Evolutionary conservation across 129 eudicot species (phyloP).

Genomic region (Escallonia herrerae): DNA sequence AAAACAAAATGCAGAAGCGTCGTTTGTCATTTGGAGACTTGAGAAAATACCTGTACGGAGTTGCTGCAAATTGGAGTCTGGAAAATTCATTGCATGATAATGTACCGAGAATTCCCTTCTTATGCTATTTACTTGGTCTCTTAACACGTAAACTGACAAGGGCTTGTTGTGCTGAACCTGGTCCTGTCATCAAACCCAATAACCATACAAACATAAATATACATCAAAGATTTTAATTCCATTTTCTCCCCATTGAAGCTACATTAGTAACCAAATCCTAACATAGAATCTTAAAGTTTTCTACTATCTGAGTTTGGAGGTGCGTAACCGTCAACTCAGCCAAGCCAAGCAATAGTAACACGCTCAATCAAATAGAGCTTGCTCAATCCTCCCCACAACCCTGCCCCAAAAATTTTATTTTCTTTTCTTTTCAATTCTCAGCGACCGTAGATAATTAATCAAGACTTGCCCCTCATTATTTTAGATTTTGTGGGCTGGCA

Average conservation of each 20-base stretch:
- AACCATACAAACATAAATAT: too few species aligned
- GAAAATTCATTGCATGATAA: not conserved
- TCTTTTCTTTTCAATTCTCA: too few species aligned
- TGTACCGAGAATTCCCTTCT: not conserved
- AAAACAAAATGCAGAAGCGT: too few species aligned
- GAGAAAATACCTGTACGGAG: not conserved
- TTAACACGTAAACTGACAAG: not conserved
- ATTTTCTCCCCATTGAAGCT: not conserved
- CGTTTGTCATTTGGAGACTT: not conserved
- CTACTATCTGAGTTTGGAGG: not conserved
- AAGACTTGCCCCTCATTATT: too few species aligned
- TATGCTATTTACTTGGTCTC: not conserved
- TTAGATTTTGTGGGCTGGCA: too few species aligned
- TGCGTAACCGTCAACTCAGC: not conserved
- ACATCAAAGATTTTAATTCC: not conserved
- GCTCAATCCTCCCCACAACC: too few species aligned
- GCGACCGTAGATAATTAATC: too few species aligned
- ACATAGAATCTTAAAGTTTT: not conserved
- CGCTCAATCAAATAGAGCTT: too few species aligned
- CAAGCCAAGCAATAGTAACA: not conserved
- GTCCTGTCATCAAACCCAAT: conserved; percentile 7
- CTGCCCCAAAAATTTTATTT: too few species aligned
- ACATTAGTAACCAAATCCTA: not conserved
- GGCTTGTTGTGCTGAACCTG: conserved; percentile 14
- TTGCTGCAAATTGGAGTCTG: conserved; percentile 5